A percentile compares a stretch with the other conserved stretches of the same genome.
These are phyloP conservation scores for Drosera capensis DNA, from an alignment of 148 eudicot genomes.

Conservation along the genomic window DNA sequence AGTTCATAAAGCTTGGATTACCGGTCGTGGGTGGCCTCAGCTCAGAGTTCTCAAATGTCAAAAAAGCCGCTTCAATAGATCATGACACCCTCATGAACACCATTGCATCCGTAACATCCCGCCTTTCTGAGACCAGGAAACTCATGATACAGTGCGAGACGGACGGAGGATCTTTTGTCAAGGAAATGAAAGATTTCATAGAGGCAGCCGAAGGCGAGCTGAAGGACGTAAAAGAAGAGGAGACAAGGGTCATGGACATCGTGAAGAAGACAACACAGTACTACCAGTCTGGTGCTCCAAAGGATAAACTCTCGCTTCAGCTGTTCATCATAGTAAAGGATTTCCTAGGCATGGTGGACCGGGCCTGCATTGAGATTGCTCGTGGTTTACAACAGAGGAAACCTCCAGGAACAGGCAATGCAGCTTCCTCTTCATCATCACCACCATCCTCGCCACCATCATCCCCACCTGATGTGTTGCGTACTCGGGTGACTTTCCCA, in stretches of 20 bases:
- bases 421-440: slow-evolving; percentile 13
- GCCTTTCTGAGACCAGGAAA: slow-evolving; percentile 24
- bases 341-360: slow-evolving; percentile 57
- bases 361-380: slow-evolving; percentile 47
- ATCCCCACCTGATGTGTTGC: slow-evolving; percentile 18
- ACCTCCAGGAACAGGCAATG: neutral
- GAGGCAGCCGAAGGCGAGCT: slow-evolving; percentile 42
- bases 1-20: slow-evolving; percentile 59
- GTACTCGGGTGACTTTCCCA: slow-evolving; percentile 52
- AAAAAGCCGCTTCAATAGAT: slow-evolving; percentile 62
- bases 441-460: slow-evolving; percentile 12
- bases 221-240: slow-evolving; percentile 37
- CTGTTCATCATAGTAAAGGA: slow-evolving; percentile 52
- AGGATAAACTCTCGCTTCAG: slow-evolving; percentile 48
- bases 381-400: slow-evolving; percentile 49
- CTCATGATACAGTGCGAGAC: slow-evolving; percentile 27
- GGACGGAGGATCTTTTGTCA: slow-evolving; percentile 21
- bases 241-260: slow-evolving; percentile 35
- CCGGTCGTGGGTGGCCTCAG: slow-evolving; percentile 76
- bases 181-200: slow-evolving; percentile 48
- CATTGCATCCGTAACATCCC: slow-evolving; percentile 14
- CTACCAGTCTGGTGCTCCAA: slow-evolving; percentile 62
- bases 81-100: slow-evolving; percentile 27
- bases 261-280: slow-evolving; percentile 68
- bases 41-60: slow-evolving; percentile 47